These are phyloP conservation scores for Penicillium digitatum DNA, from an alignment of 2,329 filamentous ascomycete species.

Conservation along the genomic window DNA sequence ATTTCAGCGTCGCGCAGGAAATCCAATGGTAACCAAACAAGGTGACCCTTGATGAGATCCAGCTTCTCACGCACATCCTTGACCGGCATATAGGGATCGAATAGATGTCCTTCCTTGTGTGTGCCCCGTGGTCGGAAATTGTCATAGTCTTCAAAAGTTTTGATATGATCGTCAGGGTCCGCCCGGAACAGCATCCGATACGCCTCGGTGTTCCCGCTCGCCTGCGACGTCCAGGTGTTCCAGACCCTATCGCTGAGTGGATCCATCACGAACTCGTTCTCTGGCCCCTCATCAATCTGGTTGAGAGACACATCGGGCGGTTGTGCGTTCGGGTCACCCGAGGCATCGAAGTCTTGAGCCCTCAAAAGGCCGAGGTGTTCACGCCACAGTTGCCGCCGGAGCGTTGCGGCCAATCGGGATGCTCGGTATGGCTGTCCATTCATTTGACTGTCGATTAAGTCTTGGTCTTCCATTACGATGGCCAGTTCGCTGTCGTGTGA, in stretches of 20 bases:
- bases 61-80: conserved; percentile 71
- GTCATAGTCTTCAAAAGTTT: conserved; percentile 87
- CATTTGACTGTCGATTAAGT: conserved; percentile 68
- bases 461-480: conserved; percentile 78
- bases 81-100: conserved; percentile 70
- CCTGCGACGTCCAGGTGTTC: conserved; percentile 68
- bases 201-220: conserved; percentile 71
- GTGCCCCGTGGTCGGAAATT: conserved; percentile 62
- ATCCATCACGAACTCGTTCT: conserved; percentile 67
- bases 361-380: conserved; percentile 85
- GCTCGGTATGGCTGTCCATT: conserved; percentile 67
- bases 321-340: conserved; percentile 68
- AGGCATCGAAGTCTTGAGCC: conserved; percentile 64
- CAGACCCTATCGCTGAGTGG: conserved; percentile 67
- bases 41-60: conserved; percentile 75
- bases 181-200: conserved; percentile 79
- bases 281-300: conserved; percentile 65
- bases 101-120: conserved; percentile 80
- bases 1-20: conserved; percentile 81
- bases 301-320: conserved; percentile 69
- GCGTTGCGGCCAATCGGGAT: conserved; percentile 70
- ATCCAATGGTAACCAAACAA: conserved; percentile 93
- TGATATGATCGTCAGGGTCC: conserved; percentile 86
- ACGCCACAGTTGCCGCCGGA: conserved; percentile 81
- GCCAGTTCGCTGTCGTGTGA: conserved; percentile 84